These are phyloP conservation scores for Polychaeton citri DNA, from an alignment of 2,329 filamentous ascomycete genomes.

Conservation along the genomic window DNA sequence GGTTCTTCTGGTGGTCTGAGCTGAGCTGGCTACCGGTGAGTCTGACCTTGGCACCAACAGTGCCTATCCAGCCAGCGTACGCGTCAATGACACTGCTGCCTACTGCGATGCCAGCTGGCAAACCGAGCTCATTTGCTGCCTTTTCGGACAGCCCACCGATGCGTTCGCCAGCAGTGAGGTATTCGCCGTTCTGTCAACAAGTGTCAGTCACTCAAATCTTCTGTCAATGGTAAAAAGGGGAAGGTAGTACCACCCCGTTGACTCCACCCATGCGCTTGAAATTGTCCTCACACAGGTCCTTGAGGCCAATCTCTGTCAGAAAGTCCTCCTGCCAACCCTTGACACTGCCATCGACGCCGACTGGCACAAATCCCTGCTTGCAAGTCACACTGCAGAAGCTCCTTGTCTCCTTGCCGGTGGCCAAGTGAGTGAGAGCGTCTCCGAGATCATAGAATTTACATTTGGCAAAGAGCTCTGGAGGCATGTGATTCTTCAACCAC, in stretches of 20 bases:
- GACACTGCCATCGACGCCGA: slow-evolving; percentile 92
- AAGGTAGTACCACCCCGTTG: slow-evolving; percentile 65
- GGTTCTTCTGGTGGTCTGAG: slow-evolving; percentile 57
- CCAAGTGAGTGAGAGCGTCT: slow-evolving; percentile 86
- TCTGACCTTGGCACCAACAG: slow-evolving; percentile 90
- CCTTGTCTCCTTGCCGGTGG: slow-evolving; percentile 79
- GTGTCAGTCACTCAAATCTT: slow-evolving; percentile 16
- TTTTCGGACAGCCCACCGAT: slow-evolving; percentile 75
- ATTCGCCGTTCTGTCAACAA: slow-evolving; percentile 69
- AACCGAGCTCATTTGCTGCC: slow-evolving; percentile 69
- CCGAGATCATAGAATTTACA: slow-evolving; percentile 97
- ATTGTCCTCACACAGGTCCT: slow-evolving; percentile 68
- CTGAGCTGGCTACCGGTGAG: slow-evolving; percentile 49
- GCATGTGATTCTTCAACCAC: slow-evolving; percentile 98
- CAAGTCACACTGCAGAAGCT: slow-evolving; percentile 95
- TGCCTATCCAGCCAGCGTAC: slow-evolving; percentile 97
- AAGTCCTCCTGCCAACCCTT: slow-evolving; percentile 99
- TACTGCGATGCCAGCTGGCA: slow-evolving; percentile 77
- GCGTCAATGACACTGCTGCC: slow-evolving; percentile 96
- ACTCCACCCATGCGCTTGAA: slow-evolving; percentile 93
- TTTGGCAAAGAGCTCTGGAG: slow-evolving; percentile 70
- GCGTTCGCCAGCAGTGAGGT: slow-evolving; percentile 81
- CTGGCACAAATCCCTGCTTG: slow-evolving; percentile 91
- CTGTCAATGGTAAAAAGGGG: slow-evolving; percentile 2
- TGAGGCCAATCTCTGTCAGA: slow-evolving; percentile 71